A percentile compares a stretch with the other conserved stretches of the same genome.
These are phyloP conservation scores for Podaxis sp. DNA, from an alignment of 768 basidiomycete species.

Conservation along the genomic window DNA sequence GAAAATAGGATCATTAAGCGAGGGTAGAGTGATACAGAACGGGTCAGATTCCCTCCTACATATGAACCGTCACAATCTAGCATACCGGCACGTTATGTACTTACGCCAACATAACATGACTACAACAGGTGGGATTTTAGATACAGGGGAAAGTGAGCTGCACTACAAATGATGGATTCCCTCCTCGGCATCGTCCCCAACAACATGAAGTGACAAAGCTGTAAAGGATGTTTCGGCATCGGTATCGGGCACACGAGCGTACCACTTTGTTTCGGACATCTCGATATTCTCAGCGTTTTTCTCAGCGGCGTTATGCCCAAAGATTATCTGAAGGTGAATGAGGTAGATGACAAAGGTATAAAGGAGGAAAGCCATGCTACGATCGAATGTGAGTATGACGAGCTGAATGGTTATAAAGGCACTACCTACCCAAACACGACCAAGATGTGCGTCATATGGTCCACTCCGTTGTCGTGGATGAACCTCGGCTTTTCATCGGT, in stretches of 20 bases:
- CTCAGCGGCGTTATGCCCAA: conserved; percentile 52
- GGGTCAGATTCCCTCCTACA: background rate
- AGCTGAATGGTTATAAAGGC: background rate
- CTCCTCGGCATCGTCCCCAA: conserved; percentile 54
- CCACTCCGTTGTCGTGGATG: conserved; percentile 73
- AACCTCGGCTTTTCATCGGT: conserved; percentile 87
- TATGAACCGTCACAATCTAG: background rate
- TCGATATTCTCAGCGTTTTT: conserved; percentile 20
- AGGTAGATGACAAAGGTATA: conserved; percentile 74
- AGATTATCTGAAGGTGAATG: conserved; percentile 64
- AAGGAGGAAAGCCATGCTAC: conserved; percentile 71
- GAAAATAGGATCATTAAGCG: background rate
- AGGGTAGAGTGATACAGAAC: background rate
- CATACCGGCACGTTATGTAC: background rate
- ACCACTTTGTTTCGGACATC: conserved; percentile 53
- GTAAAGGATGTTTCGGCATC: conserved; percentile 15
- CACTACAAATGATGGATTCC: conserved; percentile 7
- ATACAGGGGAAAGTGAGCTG: background rate
- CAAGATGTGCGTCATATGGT: conserved; percentile 87
- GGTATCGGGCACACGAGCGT: conserved; percentile 52
- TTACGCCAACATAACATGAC: background rate
- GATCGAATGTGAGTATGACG: conserved; percentile 3
- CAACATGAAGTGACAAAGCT: conserved; percentile 36
- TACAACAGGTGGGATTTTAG: background rate
- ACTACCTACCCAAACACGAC: conserved; percentile 72